These are phyloP conservation scores for Discostella pseudostelligera DNA, from an alignment of 108 stramenopile genomes.

Conservation along the genomic window DNA sequence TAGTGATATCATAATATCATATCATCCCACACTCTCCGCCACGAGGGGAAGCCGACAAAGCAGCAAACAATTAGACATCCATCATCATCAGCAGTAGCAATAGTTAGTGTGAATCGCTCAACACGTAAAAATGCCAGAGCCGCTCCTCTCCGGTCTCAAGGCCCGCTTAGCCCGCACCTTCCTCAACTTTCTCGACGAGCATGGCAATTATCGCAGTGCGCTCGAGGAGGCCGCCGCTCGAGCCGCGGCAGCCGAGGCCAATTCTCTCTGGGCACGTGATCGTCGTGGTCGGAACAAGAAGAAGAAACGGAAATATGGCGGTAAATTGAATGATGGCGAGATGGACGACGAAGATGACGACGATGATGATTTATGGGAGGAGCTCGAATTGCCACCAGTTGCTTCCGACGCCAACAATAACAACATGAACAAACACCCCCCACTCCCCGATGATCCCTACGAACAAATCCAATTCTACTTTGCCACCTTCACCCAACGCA, in stretches of 20 bases:
- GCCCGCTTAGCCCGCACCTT: slow-evolving; percentile 37
- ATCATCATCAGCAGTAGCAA: too few relatives aligned
- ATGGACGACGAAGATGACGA: slow-evolving; percentile 13
- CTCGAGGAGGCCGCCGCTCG: slow-evolving; percentile 50
- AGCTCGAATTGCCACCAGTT: background rate
- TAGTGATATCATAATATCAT: too few relatives aligned
- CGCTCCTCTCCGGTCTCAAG: slow-evolving; percentile 20
- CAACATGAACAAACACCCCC: background rate
- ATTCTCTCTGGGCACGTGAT: slow-evolving; percentile 22
- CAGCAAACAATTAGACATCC: too few relatives aligned
- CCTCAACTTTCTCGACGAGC: slow-evolving; percentile 53
- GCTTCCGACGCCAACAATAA: slow-evolving; percentile 1
- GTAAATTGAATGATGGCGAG: slow-evolving; percentile 9
- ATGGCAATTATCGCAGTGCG: slow-evolving; percentile 36
- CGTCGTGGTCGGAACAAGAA: slow-evolving; percentile 11
- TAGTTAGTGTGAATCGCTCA: too few relatives aligned
- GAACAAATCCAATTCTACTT: slow-evolving; percentile 50
- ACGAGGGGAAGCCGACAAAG: too few relatives aligned
- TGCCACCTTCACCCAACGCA: slow-evolving; percentile 22
- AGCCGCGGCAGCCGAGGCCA: slow-evolving; percentile 36
- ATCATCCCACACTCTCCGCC: too few relatives aligned
- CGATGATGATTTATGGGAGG: slow-evolving; percentile 6
- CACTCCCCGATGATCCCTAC: slow-evolving; percentile 46
- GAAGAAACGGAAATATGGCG: background rate
- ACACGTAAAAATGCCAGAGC: background rate